Evolutionary conservation across 306 rosid genomes (phyloP).

Genomic region (Biancaea sappan): DNA sequence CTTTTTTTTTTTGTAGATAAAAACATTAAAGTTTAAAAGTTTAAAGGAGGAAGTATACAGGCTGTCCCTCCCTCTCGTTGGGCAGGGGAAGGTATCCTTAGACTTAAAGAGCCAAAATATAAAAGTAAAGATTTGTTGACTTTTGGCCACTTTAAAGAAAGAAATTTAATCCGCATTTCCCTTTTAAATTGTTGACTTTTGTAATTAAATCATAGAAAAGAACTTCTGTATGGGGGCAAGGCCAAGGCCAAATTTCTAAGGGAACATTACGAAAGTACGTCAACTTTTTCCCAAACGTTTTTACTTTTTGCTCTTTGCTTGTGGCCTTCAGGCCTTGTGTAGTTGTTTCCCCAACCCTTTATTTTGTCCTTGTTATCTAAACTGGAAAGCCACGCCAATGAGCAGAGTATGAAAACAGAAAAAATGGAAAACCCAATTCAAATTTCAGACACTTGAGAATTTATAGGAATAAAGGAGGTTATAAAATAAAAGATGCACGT

Average conservation of each 20-base stretch:
- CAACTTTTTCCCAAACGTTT: not conserved
- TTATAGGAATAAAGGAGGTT: not conserved
- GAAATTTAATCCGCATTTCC: constrained; percentile 7
- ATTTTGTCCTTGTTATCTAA: not conserved
- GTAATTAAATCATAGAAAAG: constrained; percentile 10
- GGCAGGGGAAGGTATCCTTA: not conserved
- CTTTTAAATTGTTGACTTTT: constrained; percentile 39
- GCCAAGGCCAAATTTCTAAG: not conserved
- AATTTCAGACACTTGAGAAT: constrained; percentile 11
- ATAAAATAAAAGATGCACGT: not conserved
- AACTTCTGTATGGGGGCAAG: not conserved
- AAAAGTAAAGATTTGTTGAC: constrained; percentile 29
- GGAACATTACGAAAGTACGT: not conserved
- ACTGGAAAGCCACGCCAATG: not conserved
- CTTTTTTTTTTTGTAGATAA: too few species aligned
- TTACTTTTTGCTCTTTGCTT: not conserved
- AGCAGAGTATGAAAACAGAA: not conserved
- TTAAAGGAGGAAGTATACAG: not conserved
- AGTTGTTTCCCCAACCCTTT: not conserved
- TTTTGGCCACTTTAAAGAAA: not conserved
- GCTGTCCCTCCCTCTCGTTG: not conserved
- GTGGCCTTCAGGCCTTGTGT: not conserved
- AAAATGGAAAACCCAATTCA: not conserved
- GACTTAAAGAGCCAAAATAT: not conserved
- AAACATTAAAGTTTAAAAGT: not conserved